Evolutionary conservation across 2,329 filamentous ascomycete species (phyloP), one percentile per base, ranked within the genome.

Genomic region (Cryphonectria radicalis): DNA sequence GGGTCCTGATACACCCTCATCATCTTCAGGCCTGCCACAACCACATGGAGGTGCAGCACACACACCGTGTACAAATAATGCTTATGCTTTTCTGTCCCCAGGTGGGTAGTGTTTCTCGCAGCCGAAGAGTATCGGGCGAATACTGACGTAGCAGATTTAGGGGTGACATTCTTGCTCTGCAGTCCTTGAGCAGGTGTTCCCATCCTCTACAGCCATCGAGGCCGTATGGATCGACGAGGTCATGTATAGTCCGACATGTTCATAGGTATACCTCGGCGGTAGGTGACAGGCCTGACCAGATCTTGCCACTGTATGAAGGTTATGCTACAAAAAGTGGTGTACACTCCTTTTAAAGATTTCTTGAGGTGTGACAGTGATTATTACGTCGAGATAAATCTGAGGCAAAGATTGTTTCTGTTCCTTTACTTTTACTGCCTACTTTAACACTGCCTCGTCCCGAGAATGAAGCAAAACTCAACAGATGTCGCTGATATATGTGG

Each of bases 1-100:
- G 71, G 71, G 43, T 67, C n/a, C 25, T 66, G 37, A 43, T 43
- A 72, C 67, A 35, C 32, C 64, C 5, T 60, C 22, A 37, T 11
- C 17, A 28, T 28, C 11, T 55, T 55, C 53, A 57, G 46, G 22
- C 22, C 19, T n/a, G 46, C 19, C 46, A 50, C 43, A 19, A 19
- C 14, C 42, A 43, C 14, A 32, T 32, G 2, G 32, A 43, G 42
- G 14, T 43, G 42, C 42, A 43, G 13, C 42, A 17, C 14, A 17
- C 14, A 17, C 4, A 13, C 25, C 25, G 28, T 32, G 55, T 35
- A 13, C 46, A 50, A n/a, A 32, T 50, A n/a, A 32, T 50, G 46
- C 46, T n/a, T n/a, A n/a, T 35, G 55, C 55, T 6, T 32, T 17
- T 19, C 13, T 50, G 17, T 59, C 28, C 32, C 32, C 32, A 32